Base-by-base conservation (phyloP, 768 basidiomycete species). In the Russula lepida region DNA sequence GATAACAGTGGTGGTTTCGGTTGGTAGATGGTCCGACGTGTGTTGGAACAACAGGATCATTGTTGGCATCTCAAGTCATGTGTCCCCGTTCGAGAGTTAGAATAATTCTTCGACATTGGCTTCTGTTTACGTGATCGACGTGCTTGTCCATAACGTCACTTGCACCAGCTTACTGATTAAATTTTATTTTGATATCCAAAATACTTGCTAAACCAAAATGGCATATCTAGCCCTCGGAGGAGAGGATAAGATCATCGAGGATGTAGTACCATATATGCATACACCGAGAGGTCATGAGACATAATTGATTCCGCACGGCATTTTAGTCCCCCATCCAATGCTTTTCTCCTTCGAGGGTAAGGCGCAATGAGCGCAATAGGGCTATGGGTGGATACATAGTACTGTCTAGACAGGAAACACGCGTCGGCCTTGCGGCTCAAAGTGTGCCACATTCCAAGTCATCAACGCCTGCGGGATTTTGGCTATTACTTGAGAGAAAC, bases 1-100 rank as follows among this genome's bases (percentile, higher is more conserved):
- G 41, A 69, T 2, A 21, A 30, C 2, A 23, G 56, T 6, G 70
- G 66, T 2, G 68, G 66, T 60, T 67, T 65, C 1, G 68, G 64
- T 62, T 68, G 66, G 67, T 71, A 60, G 69, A 39, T 57, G n/a
- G 19, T n/a, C 23, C 6, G 47, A 32, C 19, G 15, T 27, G 13
- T 32, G 44, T 51, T 17, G 33, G 41, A 46, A 48, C 44, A 15
- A n/a, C 35, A 51, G 27, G 43, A 23, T 32, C 55, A 17, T 51
- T n/a, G 37, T 12, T 47, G 43, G 28, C 43, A 37, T 23, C 6
- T 1, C 30, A 43, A 25, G 46, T 28, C 15, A 30, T 54, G 19
- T 52, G 33, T 53, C 17, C 44, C 56, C 19, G 32, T 50, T 58
- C 19, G 56, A 54, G 52, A 54, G 52, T 53, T 47, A 27, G 27